Percentiles rank a stretch among this genome's conserved stretches.
Conservation (phyloP, 2,329 filamentous ascomycete species). For the Diplodia corticola region DNA sequence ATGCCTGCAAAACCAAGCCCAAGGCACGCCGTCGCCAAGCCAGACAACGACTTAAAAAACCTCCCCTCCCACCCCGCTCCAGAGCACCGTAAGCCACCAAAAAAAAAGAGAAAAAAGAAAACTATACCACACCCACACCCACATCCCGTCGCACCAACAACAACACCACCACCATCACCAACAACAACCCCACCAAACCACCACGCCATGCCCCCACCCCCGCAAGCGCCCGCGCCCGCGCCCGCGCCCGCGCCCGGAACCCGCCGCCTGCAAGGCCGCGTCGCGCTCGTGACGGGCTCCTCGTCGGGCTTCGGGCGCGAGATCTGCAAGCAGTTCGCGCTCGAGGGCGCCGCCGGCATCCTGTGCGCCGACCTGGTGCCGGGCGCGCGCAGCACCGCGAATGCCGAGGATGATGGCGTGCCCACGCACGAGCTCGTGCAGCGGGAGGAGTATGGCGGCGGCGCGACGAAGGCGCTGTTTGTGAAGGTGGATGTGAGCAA, state of each 20-base stretch:
- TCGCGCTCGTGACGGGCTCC: conserved; percentile 36
- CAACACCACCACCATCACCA: too few species aligned
- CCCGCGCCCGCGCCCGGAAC: background rate
- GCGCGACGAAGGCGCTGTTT: conserved; percentile 24
- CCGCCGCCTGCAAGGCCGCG: conserved; percentile 22
- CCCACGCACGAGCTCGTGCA: conserved; percentile 23
- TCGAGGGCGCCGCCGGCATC: conserved; percentile 26
- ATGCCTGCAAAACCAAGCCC: too few species aligned
- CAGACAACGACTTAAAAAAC: too few species aligned
- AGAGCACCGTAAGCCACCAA: too few species aligned
- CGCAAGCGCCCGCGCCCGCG: background rate
- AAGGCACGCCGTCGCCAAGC: too few species aligned
- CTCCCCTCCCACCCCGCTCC: too few species aligned
- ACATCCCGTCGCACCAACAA: too few species aligned
- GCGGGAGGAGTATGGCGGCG: conserved; percentile 3
- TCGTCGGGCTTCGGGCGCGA: conserved; percentile 38
- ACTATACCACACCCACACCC: too few species aligned
- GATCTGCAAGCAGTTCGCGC: background rate
- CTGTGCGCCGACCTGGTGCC: conserved; percentile 27
- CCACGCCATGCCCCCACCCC: background rate
- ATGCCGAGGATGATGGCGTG: background rate
- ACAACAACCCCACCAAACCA: background rate
- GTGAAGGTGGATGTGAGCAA: conserved; percentile 32
- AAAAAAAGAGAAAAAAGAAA: too few species aligned
- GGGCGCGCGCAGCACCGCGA: too few species aligned